A percentile compares a stretch with the other conserved stretches of the same genome.
Conservation (phyloP, 2,329 filamentous ascomycete genomes). For the Sclerotinia borealis region DNA sequence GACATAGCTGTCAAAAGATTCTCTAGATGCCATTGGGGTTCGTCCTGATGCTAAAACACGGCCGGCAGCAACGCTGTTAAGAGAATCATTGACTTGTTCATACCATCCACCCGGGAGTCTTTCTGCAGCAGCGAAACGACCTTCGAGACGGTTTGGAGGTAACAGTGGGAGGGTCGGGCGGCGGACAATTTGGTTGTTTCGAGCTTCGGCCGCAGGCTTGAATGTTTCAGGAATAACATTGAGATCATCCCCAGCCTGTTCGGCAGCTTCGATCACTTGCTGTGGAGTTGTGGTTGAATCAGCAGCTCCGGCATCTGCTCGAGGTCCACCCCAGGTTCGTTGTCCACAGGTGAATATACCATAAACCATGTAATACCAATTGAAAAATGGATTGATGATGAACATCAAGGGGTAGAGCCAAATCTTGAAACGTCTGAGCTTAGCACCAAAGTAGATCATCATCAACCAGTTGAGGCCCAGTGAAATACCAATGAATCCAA, state of each 20-base stretch:
- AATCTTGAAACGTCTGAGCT: slow-evolving; percentile 83
- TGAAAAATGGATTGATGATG: slow-evolving; percentile 90
- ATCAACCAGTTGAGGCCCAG: slow-evolving; percentile 89
- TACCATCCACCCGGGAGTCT: slow-evolving; percentile 64
- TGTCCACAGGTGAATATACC: slow-evolving; percentile 68
- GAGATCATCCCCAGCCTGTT: slow-evolving; percentile 75
- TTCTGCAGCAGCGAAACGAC: slow-evolving; percentile 69
- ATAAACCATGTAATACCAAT: slow-evolving; percentile 83
- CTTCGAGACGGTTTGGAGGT: slow-evolving; percentile 69
- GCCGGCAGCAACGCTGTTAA: slow-evolving; percentile 48
- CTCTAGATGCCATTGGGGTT: slow-evolving; percentile 45
- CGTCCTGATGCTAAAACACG: slow-evolving; percentile 19
- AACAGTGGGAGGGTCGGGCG: slow-evolving; percentile 55
- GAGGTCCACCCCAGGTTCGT: slow-evolving; percentile 89
- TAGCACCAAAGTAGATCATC: slow-evolving; percentile 92
- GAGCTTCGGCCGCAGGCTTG: slow-evolving; percentile 51
- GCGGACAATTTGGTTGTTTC: slow-evolving; percentile 39
- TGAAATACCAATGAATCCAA: slow-evolving; percentile 90
- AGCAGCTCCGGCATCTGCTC: slow-evolving; percentile 80
- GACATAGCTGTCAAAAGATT: slow-evolving; percentile 61
- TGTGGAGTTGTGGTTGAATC: slow-evolving; percentile 70
- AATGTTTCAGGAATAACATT: slow-evolving; percentile 88
- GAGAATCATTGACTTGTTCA: slow-evolving; percentile 62
- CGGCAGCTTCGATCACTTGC: slow-evolving; percentile 77
- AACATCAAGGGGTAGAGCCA: slow-evolving; percentile 97